phyloP scores from a whole-genome alignment of 2,329 filamentous ascomycete species.

The Chaetomium olivaceum region DNA sequence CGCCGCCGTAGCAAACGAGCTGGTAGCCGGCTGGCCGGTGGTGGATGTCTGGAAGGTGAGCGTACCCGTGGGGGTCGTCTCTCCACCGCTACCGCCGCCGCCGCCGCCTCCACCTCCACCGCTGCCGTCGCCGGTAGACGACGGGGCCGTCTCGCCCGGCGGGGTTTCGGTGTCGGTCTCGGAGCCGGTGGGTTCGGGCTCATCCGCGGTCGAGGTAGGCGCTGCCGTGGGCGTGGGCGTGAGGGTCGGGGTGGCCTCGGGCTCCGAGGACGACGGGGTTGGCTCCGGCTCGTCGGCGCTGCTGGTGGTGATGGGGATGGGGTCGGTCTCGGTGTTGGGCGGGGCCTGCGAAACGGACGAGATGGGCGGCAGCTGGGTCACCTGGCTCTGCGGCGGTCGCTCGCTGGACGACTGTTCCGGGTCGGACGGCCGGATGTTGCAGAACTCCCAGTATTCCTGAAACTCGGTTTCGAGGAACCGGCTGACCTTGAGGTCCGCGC shows the following conservation, averaged over 20 bases:
- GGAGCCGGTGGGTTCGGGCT: background rate
- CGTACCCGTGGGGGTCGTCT: background rate
- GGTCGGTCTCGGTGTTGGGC: constrained; percentile 24
- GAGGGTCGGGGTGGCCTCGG: background rate
- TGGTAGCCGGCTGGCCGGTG: background rate
- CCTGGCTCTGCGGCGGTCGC: constrained; percentile 24
- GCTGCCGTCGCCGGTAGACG: background rate
- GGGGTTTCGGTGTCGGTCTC: background rate
- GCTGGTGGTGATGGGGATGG: constrained; percentile 23
- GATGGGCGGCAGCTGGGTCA: constrained; percentile 17
- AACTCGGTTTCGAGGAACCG: too few species aligned
- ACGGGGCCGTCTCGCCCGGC: background rate
- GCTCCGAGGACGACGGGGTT: background rate
- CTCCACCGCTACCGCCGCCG: background rate
- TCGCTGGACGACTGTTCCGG: constrained; percentile 30
- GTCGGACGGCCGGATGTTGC: constrained; percentile 34
- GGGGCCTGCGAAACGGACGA: constrained; percentile 26
- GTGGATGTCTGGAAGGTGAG: constrained; percentile 1
- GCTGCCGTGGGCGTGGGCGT: background rate
- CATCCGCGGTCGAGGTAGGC: background rate
- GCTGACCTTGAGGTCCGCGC: constrained; percentile 38
- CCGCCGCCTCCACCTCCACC: background rate
- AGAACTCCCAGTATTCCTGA: constrained; percentile 50
- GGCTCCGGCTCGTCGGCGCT: constrained; percentile 3
- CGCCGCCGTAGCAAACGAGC: background rate